A percentile compares a stretch with the other conserved stretches of the same genome.
phyloP scores from a whole-genome alignment of 164 flowering plant species.

The Nymphaea colorata region DNA sequence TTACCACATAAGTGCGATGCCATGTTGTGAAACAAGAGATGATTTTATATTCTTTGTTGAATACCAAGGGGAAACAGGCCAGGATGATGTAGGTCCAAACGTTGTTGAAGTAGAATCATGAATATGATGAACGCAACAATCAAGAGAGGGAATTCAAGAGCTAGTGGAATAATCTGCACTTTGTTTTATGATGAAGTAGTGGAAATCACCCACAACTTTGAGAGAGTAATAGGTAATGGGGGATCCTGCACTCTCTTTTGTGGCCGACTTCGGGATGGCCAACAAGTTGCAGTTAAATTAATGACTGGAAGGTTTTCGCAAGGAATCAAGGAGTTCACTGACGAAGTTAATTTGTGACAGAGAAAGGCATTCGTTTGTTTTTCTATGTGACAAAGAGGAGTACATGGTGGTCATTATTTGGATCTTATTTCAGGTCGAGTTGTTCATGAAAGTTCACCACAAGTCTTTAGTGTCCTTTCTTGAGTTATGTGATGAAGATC shows the following conservation, averaged over 20 bases:
- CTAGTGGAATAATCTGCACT: too few species aligned
- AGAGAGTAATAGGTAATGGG: constrained; percentile 30
- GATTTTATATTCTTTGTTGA: too few species aligned
- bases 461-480: background rate
- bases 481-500: background rate
- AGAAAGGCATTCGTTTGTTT: background rate
- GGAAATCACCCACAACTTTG: constrained; percentile 27
- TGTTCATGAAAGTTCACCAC: constrained; percentile 1
- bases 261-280: constrained; percentile 12
- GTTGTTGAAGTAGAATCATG: too few species aligned
- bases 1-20: too few species aligned
- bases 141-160: too few species aligned
- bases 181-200: too few species aligned
- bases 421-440: background rate
- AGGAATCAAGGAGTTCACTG: constrained; percentile 26
- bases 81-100: too few species aligned
- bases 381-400: background rate
- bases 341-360: constrained; percentile 22
- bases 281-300: constrained; percentile 38
- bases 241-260: constrained; percentile 20
- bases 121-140: too few species aligned
- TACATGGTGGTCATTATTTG: background rate
- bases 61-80: too few species aligned
- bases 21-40: too few species aligned
- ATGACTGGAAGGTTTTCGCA: constrained; percentile 23